Evolutionary conservation across 352 stramenopile species (phyloP), one percentile per base, ranked within the genome.

Genomic region (Ochromonadaceae sp.): DNA sequence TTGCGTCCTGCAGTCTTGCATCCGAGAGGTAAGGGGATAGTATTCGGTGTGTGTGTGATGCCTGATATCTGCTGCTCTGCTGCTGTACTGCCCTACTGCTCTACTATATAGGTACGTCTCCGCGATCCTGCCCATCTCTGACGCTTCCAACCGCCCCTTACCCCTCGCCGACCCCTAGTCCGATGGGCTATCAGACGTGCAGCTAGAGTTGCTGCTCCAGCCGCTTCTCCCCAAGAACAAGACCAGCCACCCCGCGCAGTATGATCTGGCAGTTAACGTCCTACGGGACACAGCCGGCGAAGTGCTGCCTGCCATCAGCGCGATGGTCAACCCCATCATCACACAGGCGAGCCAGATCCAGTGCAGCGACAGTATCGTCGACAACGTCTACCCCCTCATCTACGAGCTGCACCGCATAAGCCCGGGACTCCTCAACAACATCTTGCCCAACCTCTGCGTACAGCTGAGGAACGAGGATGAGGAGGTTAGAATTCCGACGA

Each of bases 381-480:
- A 63, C 26, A 5, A 63, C 12, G 26, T 63, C 4, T 63, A 63
- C 52, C 9, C 38, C 3, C 14, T 63, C 25, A 74, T 74, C 22
- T 74, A 65, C 42, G 63, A 74, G 55, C 47, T 74, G 26, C 68
- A 72, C 44, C 31, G 46, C 15, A 39, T 74, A 28, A 43, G 59
- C 32, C 52, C 69, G 26, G 41, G n/a, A 17, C 31, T 74, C 14
- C 38, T 74, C 12, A 38, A 67, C 28, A 44, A 68, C 35, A 73
- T 72, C 32, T 32, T 74, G 17, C 67, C 69, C 30, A 53, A 25
- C 31, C 17, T 74, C 12, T 36, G 31, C 17, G 40, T 50, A 0
- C 69, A 74, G 28, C 60, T 74, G 5, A 25, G 66, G 47, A 38
- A 28, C 17, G 55, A 68, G 7, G 62, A 75, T 25, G 35, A 50